A percentile compares a stretch with the other conserved stretches of the same genome.
These are phyloP conservation scores for Pholiota microspora DNA, from an alignment of 768 basidiomycete genomes.

Conservation along the genomic window DNA sequence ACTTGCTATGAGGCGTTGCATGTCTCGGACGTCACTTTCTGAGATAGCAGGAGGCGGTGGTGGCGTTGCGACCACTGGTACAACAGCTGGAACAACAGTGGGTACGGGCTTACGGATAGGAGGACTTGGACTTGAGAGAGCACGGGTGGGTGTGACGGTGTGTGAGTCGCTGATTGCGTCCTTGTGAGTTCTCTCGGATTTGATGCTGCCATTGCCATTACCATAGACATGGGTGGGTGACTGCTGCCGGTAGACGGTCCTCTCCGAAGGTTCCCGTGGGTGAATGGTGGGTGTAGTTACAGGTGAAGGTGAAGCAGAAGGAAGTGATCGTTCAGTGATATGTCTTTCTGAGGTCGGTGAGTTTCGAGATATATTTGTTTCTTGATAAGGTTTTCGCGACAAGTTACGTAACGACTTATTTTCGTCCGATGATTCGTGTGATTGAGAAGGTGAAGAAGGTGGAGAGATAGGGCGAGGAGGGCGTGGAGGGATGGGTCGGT, in stretches of 20 bases:
- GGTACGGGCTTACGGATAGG: slow-evolving; percentile 24
- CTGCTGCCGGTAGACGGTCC: slow-evolving; percentile 4
- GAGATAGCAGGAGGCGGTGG: slow-evolving; percentile 17
- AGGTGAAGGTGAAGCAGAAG: slow-evolving; percentile 15
- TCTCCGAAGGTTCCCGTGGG: not conserved
- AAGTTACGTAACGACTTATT: slow-evolving; percentile 23
- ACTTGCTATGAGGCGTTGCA: slow-evolving; percentile 62
- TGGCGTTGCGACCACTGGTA: not conserved
- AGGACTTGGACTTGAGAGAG: slow-evolving; percentile 18
- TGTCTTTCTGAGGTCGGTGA: slow-evolving; percentile 11
- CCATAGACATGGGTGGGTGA: slow-evolving; percentile 16
- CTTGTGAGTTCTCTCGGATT: slow-evolving; percentile 7
- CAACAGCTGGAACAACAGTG: slow-evolving; percentile 8
- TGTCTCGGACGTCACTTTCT: slow-evolving; percentile 53
- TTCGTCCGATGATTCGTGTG: slow-evolving; percentile 40
- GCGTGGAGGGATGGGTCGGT: slow-evolving; percentile 61
- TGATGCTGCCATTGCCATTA: slow-evolving; percentile 14
- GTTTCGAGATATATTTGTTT: slow-evolving; percentile 13
- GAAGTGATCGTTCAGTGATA: slow-evolving; percentile 10
- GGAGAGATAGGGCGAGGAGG: slow-evolving; percentile 46
- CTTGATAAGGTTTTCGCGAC: slow-evolving; percentile 17
- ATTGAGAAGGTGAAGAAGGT: slow-evolving; percentile 48
- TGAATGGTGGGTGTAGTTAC: slow-evolving; percentile 12
- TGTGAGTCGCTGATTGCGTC: slow-evolving; percentile 14
- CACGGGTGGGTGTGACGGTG: slow-evolving; percentile 18